Base-by-base conservation (phyloP, 805 yeast genomes). In the Hanseniaspora taiwanica region DNA sequence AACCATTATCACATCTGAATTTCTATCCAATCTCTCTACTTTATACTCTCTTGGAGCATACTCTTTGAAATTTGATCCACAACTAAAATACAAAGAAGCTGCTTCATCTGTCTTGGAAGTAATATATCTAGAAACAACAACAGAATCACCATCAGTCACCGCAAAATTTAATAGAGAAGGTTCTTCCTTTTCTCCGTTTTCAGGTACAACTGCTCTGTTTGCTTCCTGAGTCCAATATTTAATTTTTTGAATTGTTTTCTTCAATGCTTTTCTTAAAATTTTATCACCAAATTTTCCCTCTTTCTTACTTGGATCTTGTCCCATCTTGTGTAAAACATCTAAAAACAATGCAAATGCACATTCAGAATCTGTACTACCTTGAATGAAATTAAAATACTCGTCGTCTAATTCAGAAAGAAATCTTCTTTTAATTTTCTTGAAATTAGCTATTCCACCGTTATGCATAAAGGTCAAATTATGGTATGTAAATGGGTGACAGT, bases 301-400 rank as follows among this genome's bases (percentile, higher is more conserved):
- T 24, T 65, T 62, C 35, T 60, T 57, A 6, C 56, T 46, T 0
- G 95, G 87, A 51, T 87, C 81, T 48, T 65, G 70, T 1, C 96
- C 97, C 68, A 81, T 65, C 47, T 74, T 74, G 44, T 69, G 72
- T 41, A 89, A 61, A 10, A 84, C 75, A 52, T 89, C 93, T 45
- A 89, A 63, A 51, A 78, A 85, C 40, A 89, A 63, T 1, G 96
- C 96, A 69, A 87, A 89, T 38, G 89, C 81, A 62, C 96, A 87
- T 60, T 91, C 98, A 2, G 94, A 81, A 58, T 91, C 98, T 0
- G 98, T 91, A 21, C 93, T 76, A 1, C 98, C 98, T 56, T 91
- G 96, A 34, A 91, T 74, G 35, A 66, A 68, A 18, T 82, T 62
- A 53, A 91, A 83, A 57, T 74, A 91, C 48, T 78, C 77, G 55